Evolutionary conservation across 208 protist species (phyloP).

Genomic region (Herpetomonas samuelpessoai): DNA sequence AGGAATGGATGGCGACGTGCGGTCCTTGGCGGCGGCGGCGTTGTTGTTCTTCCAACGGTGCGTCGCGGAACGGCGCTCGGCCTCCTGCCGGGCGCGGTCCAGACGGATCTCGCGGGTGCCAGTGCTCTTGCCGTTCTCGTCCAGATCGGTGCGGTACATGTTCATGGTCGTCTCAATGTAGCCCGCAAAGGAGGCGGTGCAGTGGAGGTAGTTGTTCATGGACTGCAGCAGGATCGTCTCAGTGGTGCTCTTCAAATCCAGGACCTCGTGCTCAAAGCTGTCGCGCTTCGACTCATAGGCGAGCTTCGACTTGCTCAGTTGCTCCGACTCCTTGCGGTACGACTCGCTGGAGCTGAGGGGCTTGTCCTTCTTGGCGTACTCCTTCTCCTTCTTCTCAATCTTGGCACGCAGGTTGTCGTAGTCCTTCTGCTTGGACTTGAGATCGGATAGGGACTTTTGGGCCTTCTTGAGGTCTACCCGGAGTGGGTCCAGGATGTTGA

Average conservation of each 20-base stretch:
- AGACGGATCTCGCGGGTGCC: conserved; percentile 13
- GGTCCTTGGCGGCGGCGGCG: neutral
- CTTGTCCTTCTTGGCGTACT: conserved; percentile 73
- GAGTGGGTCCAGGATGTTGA: conserved; percentile 21
- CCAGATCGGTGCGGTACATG: conserved; percentile 38
- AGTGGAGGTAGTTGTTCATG: conserved; percentile 54
- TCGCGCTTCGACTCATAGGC: conserved; percentile 31
- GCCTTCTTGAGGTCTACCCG: conserved; percentile 34
- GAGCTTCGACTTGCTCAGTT: conserved; percentile 40
- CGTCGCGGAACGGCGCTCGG: conserved; percentile 18
- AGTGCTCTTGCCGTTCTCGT: conserved; percentile 1
- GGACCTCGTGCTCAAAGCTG: conserved; percentile 24
- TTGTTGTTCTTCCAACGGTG: conserved; percentile 9
- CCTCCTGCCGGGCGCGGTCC: conserved; percentile 30
- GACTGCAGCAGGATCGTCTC: conserved; percentile 22
- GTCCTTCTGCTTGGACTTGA: conserved; percentile 36
- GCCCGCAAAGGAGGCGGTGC: conserved; percentile 37
- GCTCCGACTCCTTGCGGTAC: conserved; percentile 44
- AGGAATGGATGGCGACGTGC: no score
- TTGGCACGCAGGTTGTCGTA: conserved; percentile 53
- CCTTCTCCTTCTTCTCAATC: conserved; percentile 51
- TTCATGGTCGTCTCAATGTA: conserved; percentile 51
- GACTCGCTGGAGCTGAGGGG: conserved; percentile 33
- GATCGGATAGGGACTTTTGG: conserved; percentile 28
- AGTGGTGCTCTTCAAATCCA: conserved; percentile 23